Conservation (phyloP, 2,329 filamentous ascomycete species). For the Fusarium sulawesiense region DNA sequence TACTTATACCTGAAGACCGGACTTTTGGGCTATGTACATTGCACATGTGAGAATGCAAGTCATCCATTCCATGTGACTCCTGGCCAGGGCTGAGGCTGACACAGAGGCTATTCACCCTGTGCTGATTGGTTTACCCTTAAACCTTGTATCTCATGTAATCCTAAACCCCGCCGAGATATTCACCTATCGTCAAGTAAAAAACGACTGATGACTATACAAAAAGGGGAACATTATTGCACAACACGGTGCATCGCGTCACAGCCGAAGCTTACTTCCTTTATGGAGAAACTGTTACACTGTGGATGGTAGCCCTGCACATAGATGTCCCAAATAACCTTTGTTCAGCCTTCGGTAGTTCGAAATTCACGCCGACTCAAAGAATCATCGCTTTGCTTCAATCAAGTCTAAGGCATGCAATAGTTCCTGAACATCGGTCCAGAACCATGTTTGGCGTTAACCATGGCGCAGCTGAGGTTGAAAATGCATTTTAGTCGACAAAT, state of each 20-base stretch:
- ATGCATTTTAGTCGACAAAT: not conserved
- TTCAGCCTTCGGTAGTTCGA: not conserved
- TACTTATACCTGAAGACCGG: not conserved
- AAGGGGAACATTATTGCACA: not conserved
- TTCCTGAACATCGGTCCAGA: not conserved
- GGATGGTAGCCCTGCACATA: not conserved
- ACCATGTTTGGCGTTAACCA: not conserved
- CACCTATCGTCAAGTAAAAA: not conserved
- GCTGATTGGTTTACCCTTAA: not conserved
- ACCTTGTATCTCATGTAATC: not conserved
- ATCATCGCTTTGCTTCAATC: no score
- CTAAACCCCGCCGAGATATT: accelerated
- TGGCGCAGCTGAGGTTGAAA: not conserved
- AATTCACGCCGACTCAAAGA: not conserved
- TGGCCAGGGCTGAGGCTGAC: not conserved
- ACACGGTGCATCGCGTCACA: not conserved
- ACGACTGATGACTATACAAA: not conserved
- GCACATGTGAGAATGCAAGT: not conserved
- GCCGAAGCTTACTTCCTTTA: not conserved
- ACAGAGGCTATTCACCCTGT: not conserved
- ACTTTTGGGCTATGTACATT: not conserved
- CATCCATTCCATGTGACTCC: not conserved
- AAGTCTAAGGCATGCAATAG: not conserved
- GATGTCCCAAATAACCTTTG: accelerated
- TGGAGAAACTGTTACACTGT: not conserved